Evolutionary conservation across 2,329 filamentous ascomycete genomes (phyloP).

Genomic region (Colletotrichum destructivum): DNA sequence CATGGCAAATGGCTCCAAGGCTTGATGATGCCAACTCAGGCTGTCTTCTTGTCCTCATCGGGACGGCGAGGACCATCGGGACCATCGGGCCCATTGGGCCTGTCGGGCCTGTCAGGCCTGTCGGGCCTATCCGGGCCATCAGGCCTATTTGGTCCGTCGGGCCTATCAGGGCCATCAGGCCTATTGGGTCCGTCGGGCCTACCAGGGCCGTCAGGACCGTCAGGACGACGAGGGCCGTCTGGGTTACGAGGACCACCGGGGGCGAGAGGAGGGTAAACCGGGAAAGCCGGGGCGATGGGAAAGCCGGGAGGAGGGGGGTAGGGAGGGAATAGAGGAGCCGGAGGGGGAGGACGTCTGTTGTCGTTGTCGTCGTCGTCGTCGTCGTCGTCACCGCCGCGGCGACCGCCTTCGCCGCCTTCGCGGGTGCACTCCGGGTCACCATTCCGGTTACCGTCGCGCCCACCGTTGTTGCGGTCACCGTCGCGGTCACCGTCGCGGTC

Average conservation of each 20-base stretch:
- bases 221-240: constrained; percentile 13
- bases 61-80: constrained; percentile 7
- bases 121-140: no score
- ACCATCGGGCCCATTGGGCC: not conserved
- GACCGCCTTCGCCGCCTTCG: not conserved
- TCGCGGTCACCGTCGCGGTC: not conserved
- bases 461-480: not conserved
- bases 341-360: constrained; percentile 17
- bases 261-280: not conserved
- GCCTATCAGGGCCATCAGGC: no score
- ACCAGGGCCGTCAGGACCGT: not conserved
- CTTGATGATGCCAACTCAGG: not conserved
- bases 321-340: not conserved
- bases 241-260: constrained; percentile 2
- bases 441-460: not conserved
- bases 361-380: not conserved
- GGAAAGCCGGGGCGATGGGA: constrained; percentile 4
- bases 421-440: not conserved
- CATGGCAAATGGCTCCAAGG: not conserved
- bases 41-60: constrained; percentile 20
- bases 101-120: no score
- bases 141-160: no score
- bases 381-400: not conserved
- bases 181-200: no score
- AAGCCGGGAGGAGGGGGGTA: constrained; percentile 12